Percentiles rank a stretch among this genome's conserved stretches.
Conservation (phyloP, 352 stramenopile species). For the Phytophthora fragariae region DNA sequence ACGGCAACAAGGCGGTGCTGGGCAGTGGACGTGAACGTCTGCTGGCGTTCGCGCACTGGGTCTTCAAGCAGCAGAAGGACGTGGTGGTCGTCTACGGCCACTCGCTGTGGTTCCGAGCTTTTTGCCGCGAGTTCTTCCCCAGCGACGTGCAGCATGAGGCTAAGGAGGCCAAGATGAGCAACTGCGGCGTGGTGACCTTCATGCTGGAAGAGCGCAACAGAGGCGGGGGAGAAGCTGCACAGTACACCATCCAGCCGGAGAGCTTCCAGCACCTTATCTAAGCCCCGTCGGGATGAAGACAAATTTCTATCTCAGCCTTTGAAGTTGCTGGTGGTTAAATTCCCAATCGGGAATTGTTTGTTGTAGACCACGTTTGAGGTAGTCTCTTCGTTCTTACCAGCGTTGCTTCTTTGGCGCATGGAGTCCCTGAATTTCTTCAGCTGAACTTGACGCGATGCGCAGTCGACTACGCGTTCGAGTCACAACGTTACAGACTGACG, state of each 20-base stretch:
- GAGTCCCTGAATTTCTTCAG: conserved; percentile 28
- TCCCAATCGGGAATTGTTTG: background rate
- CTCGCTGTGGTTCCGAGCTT: conserved; percentile 88
- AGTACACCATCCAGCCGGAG: conserved; percentile 53
- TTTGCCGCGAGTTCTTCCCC: conserved; percentile 84
- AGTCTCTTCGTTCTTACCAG: background rate
- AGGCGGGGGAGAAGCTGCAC: conserved; percentile 28
- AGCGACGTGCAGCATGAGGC: conserved; percentile 42
- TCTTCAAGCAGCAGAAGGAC: conserved; percentile 58
- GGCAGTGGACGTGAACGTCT: conserved; percentile 69
- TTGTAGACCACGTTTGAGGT: background rate
- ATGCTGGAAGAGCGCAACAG: conserved; percentile 55
- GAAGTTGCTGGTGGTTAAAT: background rate
- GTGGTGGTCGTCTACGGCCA: conserved; percentile 87
- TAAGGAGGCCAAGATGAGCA: conserved; percentile 75
- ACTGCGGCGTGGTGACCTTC: conserved; percentile 84
- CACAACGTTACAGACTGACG: conserved; percentile 22
- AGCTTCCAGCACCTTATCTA: conserved; percentile 53
- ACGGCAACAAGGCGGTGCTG: conserved; percentile 84
- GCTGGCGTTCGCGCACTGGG: conserved; percentile 72
- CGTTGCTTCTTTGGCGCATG: conserved; percentile 20
- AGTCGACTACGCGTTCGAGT: conserved; percentile 36
- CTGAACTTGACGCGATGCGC: conserved; percentile 16
- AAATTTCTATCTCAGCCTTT: conserved; percentile 32
- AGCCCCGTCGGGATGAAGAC: conserved; percentile 45